Percentiles rank a stretch among this genome's conserved stretches.
phyloP scores from a whole-genome alignment of 768 basidiomycete genomes.

The Rossbeevera mucosa region DNA sequence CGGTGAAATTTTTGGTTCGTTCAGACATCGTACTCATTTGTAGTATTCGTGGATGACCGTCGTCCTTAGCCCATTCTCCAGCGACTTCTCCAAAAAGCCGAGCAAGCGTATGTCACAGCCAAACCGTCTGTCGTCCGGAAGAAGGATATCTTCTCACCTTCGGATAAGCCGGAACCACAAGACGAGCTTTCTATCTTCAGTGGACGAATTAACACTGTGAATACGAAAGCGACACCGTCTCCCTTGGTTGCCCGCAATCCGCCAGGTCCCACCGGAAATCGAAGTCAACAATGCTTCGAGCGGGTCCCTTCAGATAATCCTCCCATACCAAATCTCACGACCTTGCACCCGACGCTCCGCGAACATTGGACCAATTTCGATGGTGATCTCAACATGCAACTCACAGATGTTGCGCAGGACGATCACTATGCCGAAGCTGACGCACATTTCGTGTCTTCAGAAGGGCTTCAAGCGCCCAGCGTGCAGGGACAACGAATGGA shows the following conservation, averaged over 20 bases:
- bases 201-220: conserved; percentile 65
- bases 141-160: conserved; percentile 55
- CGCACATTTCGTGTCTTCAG: conserved; percentile 8
- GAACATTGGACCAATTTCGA: conserved; percentile 55
- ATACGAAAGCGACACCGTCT: conserved; percentile 38
- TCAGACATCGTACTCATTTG: neutral
- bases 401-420: conserved; percentile 35
- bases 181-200: conserved; percentile 75
- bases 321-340: conserved; percentile 31
- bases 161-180: conserved; percentile 41
- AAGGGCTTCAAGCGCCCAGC: neutral
- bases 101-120: conserved; percentile 46
- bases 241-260: conserved; percentile 6
- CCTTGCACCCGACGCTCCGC: conserved; percentile 53
- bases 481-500: conserved; percentile 14
- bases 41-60: conserved; percentile 1
- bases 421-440: conserved; percentile 23
- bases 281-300: conserved; percentile 25
- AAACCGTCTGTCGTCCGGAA: conserved; percentile 41
- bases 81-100: conserved; percentile 59
- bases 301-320: conserved; percentile 28
- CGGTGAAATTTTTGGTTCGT: conserved; percentile 65
- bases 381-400: conserved; percentile 47
- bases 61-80: conserved; percentile 57
- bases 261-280: conserved; percentile 22